Base-by-base conservation (phyloP, 306 rosid genomes). In the Vigna nakashimae region DNA sequence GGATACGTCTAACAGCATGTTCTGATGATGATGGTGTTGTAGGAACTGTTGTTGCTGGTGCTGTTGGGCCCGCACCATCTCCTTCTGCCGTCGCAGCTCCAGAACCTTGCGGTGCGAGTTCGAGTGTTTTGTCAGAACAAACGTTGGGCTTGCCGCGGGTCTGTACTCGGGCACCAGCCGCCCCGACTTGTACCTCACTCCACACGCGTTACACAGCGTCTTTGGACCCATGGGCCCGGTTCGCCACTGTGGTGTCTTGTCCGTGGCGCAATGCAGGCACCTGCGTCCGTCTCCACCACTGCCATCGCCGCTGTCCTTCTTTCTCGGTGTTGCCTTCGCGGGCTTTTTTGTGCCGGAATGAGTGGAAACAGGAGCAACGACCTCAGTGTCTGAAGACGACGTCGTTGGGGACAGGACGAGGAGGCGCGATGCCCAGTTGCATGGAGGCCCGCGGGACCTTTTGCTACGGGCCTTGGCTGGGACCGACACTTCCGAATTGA, bases 61-160 rank as follows among this genome's bases (percentile, higher is more conserved):
- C 0, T 74, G 87, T 1, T 87, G 92, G 5, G 73, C 12, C 76
- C 57, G 65, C 75, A 70, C 15, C 84, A 86, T 51, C 75, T 95
- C 99, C 83, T 91, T 95, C 84, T 95, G 98, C 1, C 98, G 91
- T 34, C 98, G 84, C 12, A 95, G 91, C 83, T 95, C 99, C 81
- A 92, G 28, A n/a, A 95, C 99, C 73, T 95, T 95, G 4, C 98
- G 89, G 84, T 96, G 99, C 2, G 99, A 96, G 83, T 96, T 96
- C 0, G 99, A 96, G 76, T 96, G 99, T 65, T 91, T 96, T 1
- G 98, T 96, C 79, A 91, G 84, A 78, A 92, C 80, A 6, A 92
- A 96, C 0, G 99, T 96, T 9, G 98, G 99, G 83, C 99, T 96
- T 0, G 99, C 87, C 0, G 99, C 98, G 0, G 99, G 99, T 26